Evolutionary conservation across 140 eudicot genomes (phyloP).

Genomic region (Anethum foeniculum): DNA sequence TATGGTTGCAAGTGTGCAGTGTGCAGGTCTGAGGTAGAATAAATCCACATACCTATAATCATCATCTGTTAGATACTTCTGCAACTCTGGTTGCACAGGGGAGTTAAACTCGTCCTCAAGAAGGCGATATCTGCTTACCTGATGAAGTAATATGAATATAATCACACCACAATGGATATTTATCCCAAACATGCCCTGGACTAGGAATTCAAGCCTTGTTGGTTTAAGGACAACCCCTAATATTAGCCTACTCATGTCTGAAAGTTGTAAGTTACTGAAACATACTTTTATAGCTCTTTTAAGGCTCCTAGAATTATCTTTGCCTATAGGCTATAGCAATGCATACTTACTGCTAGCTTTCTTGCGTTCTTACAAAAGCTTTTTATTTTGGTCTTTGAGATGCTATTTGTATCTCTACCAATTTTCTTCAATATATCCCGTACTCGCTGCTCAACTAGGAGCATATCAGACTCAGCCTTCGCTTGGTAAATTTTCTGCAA

Average conservation of each 20-base stretch:
- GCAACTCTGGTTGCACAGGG: slow-evolving; percentile 68
- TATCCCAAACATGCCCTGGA: neutral
- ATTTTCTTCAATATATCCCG: slow-evolving; percentile 56
- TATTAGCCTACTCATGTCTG: neutral
- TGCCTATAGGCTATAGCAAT: neutral
- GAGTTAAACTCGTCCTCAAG: slow-evolving; percentile 79
- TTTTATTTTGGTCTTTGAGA: slow-evolving; percentile 58
- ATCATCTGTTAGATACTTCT: slow-evolving; percentile 78
- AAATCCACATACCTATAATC: slow-evolving; percentile 55
- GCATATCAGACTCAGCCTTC: slow-evolving; percentile 90
- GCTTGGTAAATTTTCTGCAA: slow-evolving; percentile 92
- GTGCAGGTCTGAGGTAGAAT: neutral
- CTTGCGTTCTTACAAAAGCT: slow-evolving; percentile 91
- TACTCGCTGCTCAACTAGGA: slow-evolving; percentile 65
- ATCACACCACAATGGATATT: neutral
- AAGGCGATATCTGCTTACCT: slow-evolving; percentile 80
- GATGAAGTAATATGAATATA: slow-evolving; percentile 5
- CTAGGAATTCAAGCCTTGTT: neutral
- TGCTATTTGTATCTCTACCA: slow-evolving; percentile 82
- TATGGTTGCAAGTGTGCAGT: neutral
- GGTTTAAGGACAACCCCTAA: neutral
- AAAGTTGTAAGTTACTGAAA: neutral
- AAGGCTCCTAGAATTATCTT: neutral
- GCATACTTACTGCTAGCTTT: slow-evolving; percentile 62
- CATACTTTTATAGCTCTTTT: neutral